Evolutionary conservation across 2,329 filamentous ascomycete species (phyloP), one percentile per base, ranked within the genome.

Genomic region (Ophiostoma australiae): DNA sequence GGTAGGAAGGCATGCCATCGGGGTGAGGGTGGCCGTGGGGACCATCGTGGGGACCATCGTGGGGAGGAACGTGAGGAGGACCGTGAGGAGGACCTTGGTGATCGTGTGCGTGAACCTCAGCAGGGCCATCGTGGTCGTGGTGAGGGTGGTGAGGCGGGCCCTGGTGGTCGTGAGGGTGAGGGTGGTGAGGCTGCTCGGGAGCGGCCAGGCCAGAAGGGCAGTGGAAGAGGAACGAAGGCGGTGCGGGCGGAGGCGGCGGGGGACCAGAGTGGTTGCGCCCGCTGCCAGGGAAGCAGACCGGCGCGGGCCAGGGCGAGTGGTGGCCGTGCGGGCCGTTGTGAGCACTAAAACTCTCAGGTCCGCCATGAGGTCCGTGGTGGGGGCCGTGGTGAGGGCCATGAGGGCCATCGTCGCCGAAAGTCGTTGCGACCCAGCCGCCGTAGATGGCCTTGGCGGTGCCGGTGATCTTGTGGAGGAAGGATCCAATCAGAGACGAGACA

Each of bases 401-500:
- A 15, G 69, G 61, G 55, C 71, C 58, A n/a, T 63, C 67, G 66
- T 74, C 72, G 70, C n/a, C 72, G 23, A 70, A 65, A 11, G 68
- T 13, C 20, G 33, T n/a, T 11, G 31, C 17, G 8, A 39, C 35
- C 63, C 63, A 39, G 4, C 20, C 78, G 3, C 75, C 75, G 70
- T 80, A 81, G 3, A 81, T 65, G 13, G 76, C 75, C 65, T 75
- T 75, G 65, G 78, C 79, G 52, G 77, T 76, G 63, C 80, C 77
- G 73, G 79, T 79, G 69, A 83, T 77, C 67, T 80, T 79, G 68
- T 79, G 74, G 63, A 80, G 78, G 67, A 84, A 75, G n/a, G 79
- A 76, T 58, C 77, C 77, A 66, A 83, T 76, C 61, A 84, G 75
- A 72, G 84, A 85, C 73, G 80, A 81, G 61, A 84, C 70, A 72